These are phyloP conservation scores for Starmerella davenportii DNA, from an alignment of 805 yeast species.

Conservation along the genomic window DNA sequence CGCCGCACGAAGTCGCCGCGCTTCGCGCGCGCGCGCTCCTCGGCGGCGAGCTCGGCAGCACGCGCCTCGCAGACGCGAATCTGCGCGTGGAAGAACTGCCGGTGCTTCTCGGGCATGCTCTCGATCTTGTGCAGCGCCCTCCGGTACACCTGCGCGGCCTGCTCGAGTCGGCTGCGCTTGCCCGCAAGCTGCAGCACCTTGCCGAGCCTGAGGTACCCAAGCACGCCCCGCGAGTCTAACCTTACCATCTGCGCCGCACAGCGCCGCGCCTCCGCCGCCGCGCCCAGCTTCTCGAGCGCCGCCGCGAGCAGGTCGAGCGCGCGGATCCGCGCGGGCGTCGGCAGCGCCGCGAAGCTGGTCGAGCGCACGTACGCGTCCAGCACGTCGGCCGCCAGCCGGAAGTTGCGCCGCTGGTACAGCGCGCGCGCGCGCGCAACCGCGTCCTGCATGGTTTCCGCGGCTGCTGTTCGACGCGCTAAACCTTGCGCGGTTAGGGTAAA, in stretches of 20 bases:
- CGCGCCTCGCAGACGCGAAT: not conserved
- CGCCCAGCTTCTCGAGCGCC: constrained; percentile 10
- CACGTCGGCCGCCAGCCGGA: constrained; percentile 11
- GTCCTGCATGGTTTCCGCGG: constrained; percentile 11
- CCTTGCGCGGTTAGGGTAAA: no score
- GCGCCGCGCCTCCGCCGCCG: constrained; percentile 5
- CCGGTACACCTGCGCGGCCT: constrained; percentile 11
- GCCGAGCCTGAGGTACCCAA: constrained; percentile 16
- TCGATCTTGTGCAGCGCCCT: constrained; percentile 7
- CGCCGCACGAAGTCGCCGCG: constrained; percentile 1
- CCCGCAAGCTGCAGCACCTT: constrained; percentile 8
- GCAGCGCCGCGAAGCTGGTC: not conserved
- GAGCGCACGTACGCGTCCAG: constrained; percentile 8
- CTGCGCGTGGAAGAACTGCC: constrained; percentile 5
- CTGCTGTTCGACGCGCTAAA: no score
- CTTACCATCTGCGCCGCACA: constrained; percentile 10
- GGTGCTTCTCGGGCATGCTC: not conserved
- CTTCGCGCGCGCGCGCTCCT: not conserved
- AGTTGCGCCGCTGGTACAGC: constrained; percentile 9
- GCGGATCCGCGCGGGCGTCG: constrained; percentile 2
- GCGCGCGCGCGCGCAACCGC: constrained; percentile 11
- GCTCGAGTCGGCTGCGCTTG: constrained; percentile 1
- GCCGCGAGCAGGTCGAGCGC: constrained; percentile 14
- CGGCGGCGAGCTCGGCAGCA: not conserved
- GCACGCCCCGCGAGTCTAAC: constrained; percentile 4